Percentiles rank a stretch among this genome's conserved stretches.
phyloP scores from a whole-genome alignment of 192 early-diverging fungal genomes.

The Pecoramyces ruminantium region DNA sequence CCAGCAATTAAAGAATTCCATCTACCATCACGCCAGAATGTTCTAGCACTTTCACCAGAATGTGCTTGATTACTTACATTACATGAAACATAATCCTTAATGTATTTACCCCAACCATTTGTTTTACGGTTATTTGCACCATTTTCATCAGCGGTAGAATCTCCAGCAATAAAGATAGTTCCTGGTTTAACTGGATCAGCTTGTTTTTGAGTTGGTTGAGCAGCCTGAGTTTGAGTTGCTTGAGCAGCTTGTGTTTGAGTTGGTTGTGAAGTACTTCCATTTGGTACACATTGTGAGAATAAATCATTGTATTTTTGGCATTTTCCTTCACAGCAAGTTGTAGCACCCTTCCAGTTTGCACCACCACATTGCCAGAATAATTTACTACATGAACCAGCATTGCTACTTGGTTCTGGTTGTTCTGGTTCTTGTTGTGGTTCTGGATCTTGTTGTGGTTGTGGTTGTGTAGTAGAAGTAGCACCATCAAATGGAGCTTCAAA shows the following conservation, averaged over 20 bases:
- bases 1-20: not conserved
- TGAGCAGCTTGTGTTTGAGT: not conserved
- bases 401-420: too few relatives aligned
- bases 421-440: too few relatives aligned
- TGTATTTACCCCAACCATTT: not conserved
- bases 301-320: not conserved
- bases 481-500: not conserved
- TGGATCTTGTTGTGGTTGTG: too few relatives aligned
- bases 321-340: not conserved
- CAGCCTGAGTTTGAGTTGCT: not conserved
- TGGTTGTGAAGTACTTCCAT: not conserved
- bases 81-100: not conserved
- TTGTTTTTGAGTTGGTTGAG: not conserved
- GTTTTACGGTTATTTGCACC: not conserved
- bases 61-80: not conserved
- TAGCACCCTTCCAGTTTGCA: not conserved
- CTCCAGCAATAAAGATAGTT: not conserved
- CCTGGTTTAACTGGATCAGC: not conserved
- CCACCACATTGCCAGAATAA: not conserved
- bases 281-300: not conserved
- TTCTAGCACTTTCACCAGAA: not conserved
- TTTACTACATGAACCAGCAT: not conserved
- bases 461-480: not conserved
- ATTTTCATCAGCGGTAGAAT: not conserved
- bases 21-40: not conserved